A percentile compares a stretch with the other conserved stretches of the same genome.
Conservation (phyloP, 441 rosid species). For the Corymbia calophylla region DNA sequence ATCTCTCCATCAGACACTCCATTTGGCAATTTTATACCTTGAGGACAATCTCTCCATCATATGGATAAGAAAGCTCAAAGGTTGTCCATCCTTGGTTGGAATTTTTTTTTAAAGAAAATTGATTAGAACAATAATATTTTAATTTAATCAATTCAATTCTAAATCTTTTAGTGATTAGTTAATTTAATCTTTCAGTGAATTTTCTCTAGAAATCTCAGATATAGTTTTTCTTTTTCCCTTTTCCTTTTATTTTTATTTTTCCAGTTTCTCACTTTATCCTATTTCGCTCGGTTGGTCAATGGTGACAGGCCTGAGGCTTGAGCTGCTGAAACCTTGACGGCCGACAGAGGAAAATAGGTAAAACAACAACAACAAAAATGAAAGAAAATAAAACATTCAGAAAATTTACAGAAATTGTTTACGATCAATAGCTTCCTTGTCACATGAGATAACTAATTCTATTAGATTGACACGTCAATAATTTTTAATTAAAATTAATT, state of each 20-base stretch:
- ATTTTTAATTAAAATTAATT: neutral
- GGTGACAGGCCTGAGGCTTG: neutral
- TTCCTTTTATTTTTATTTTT: neutral
- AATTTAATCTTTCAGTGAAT: neutral
- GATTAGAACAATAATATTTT: neutral
- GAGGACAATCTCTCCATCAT: neutral
- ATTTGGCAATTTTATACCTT: neutral
- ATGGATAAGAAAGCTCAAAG: neutral
- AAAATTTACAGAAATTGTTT: neutral
- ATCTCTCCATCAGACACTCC: neutral
- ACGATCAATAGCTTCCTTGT: neutral
- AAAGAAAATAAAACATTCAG: neutral
- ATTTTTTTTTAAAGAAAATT: neutral
- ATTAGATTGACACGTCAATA: accelerated
- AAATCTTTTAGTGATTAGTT: accelerated
- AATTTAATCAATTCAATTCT: neutral
- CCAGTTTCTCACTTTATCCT: neutral
- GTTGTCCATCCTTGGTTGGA: neutral
- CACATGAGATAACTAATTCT: accelerated
- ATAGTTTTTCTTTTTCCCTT: neutral
- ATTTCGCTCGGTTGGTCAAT: neutral
- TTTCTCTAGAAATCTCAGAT: too few species aligned
- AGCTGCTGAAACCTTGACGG: neutral
- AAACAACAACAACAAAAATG: neutral
- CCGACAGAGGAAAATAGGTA: neutral